Base-by-base conservation (phyloP, 345 rosid species). In the Chamaenerion angustifolium region DNA sequence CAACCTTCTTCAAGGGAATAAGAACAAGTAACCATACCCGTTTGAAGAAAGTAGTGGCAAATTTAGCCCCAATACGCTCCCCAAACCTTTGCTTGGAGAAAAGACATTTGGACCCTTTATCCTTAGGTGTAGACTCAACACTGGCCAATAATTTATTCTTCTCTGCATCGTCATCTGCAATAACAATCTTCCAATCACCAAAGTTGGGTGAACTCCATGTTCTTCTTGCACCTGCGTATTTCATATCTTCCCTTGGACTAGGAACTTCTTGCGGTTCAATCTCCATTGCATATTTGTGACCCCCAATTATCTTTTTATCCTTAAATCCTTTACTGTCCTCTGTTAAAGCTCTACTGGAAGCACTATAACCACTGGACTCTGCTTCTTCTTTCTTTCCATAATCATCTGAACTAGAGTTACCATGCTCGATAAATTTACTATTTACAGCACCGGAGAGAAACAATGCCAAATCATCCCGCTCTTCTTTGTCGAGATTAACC, bases 401-500 rank as follows among this genome's bases (percentile, higher is more conserved):
- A 48, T 61, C 63, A 8, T 75, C 80, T 4, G 14, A 31, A 7
- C 31, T 11, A 48, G 68, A 60, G 42, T 68, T 44, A 52, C 50
- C 65, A 56, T 50, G 41, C 47, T 62, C 49, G 57, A 27, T 49
- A 64, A 56, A 62, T 31, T 31, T 31, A 31, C 37, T 31, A 31
- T 31, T 31, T 31, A 31, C 37, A 31, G 77, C 58, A 48, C 96
- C 92, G 4, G 84, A 84, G 23, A 88, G 76, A 73, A 88, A 84
- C 69, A 71, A 61, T 0, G 94, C 96, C 48, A 88, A 74, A 63
- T 88, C 92, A 67, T 84, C 83, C 16, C 94, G 51, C 60, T 88
- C 96, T 61, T 81, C 83, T 72, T 83, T 64, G 59, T 88, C 76
- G 47, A 83, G 66, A 69, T 81, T 75, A 41, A 88, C 75, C 86